Base-by-base conservation (phyloP, 805 yeast species). In the Wickerhamiella bombiphila region DNA sequence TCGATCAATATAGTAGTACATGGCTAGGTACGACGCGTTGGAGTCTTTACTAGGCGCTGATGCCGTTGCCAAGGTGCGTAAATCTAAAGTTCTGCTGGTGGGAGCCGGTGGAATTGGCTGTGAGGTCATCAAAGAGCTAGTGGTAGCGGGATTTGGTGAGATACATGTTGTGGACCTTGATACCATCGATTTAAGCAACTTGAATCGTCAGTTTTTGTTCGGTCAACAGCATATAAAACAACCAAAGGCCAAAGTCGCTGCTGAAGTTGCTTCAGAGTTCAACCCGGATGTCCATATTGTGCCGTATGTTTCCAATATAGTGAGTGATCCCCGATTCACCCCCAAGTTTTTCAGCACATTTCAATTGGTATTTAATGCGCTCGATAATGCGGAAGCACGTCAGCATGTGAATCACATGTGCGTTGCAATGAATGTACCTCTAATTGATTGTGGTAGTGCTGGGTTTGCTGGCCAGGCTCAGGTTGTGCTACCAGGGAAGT, bases 91-190 rank as follows among this genome's bases (percentile, higher is more conserved):
- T 1, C 86, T 91, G 59, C 66, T 91, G 45, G 98, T 91, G 26
- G 99, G 99, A 26, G 86, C 96, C 1, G 99, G 99, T 56, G 99
- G 98, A n/a, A 91, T 91, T 64, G 99, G 99, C 26, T 91, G 98
- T 65, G 99, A 91, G 64, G 86, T 91, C 85, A 66, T 91, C 54
- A 91, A 91, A 60, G 91, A 85, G 53, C 86, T 97, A 94, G 95
- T 96, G 4, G 69, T 91, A 68, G 70, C 86, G 71, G 98, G 98
- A 26, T 47, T 51, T 13, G 49, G 51, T 30, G 52, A 48, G 37
- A 43, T 51, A 22, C 54, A 51, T 34, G 29, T 51, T 7, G 57
- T 86, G n/a, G 99, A 91, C 59, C 65, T 91, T 39, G 99, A 91
- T 54, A 91, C 97, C 0, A 82, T 91, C 48, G 96, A 93, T 46